Conservation (phyloP, 2,329 filamentous ascomycete genomes). For the Sarocladium kiliense region DNA sequence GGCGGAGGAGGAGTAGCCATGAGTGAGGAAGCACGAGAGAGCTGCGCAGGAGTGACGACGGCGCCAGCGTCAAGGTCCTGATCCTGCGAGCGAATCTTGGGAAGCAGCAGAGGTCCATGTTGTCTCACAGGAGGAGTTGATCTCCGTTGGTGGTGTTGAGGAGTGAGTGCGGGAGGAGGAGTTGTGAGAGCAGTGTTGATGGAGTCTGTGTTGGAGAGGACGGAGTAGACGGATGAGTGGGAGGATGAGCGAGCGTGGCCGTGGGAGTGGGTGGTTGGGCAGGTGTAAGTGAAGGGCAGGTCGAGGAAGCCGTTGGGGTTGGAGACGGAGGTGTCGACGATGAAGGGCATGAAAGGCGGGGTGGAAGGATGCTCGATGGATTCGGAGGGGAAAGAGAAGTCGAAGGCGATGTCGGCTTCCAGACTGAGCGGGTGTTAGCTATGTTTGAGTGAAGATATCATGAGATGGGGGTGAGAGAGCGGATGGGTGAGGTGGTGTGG, state of each 20-base stretch:
- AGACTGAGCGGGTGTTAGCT: conserved; percentile 4
- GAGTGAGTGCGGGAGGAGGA: conserved; percentile 44
- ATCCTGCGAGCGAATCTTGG: conserved; percentile 83
- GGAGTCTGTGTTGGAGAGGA: conserved; percentile 58
- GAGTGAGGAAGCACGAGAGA: conserved; percentile 24
- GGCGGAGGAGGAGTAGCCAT: conserved; percentile 12
- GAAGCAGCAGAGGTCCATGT: conserved; percentile 73
- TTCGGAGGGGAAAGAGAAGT: conserved; percentile 11
- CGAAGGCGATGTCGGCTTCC: conserved; percentile 12
- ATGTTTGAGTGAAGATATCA: not conserved
- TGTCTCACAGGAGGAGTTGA: conserved; percentile 65
- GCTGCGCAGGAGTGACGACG: conserved; percentile 36
- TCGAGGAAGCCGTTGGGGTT: conserved; percentile 7
- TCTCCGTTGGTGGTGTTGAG: not conserved
- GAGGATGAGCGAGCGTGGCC: conserved; percentile 60
- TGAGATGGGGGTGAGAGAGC: conserved; percentile 4
- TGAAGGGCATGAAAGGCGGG: conserved; percentile 8
- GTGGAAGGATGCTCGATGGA: conserved; percentile 3
- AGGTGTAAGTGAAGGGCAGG: conserved; percentile 55
- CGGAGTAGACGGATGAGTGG: conserved; percentile 57
- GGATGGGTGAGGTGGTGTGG: no score
- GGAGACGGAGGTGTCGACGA: conserved; percentile 2
- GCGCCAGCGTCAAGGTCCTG: conserved; percentile 61
- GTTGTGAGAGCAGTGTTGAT: conserved; percentile 64
- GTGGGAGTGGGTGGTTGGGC: conserved; percentile 22